These are phyloP conservation scores for Aristolochia californica DNA, from an alignment of 164 flowering plant species.

Conservation along the genomic window DNA sequence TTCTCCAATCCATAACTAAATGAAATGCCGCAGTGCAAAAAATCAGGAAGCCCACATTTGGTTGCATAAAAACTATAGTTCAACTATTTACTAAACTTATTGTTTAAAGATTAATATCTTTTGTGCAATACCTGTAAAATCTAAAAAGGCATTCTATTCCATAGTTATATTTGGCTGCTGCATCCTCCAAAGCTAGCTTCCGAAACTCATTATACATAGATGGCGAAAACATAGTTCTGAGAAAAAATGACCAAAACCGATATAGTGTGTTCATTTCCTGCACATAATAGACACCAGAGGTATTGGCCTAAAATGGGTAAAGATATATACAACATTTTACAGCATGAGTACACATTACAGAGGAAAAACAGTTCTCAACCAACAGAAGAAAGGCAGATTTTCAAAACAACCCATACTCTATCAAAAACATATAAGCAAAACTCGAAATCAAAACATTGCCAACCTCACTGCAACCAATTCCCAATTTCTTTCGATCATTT, in stretches of 20 bases:
- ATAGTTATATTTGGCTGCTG: conserved; percentile 78
- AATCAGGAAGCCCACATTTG: background rate
- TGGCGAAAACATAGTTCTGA: conserved; percentile 52
- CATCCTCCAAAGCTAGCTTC: conserved; percentile 82
- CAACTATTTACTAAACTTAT: background rate
- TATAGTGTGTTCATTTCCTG: conserved; percentile 99
- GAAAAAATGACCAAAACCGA: conserved; percentile 88
- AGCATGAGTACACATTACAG: background rate
- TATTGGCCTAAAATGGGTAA: background rate
- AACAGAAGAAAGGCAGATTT: background rate
- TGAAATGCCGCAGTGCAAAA: background rate
- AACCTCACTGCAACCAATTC: conserved; percentile 95
- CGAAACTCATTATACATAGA: conserved; percentile 85
- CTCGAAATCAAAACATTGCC: background rate
- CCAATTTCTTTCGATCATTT: conserved; percentile 68
- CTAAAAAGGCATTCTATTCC: conserved; percentile 95
- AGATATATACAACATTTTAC: background rate
- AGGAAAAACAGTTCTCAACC: background rate
- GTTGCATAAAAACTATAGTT: background rate
- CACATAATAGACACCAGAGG: conserved; percentile 10
- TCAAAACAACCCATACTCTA: too few relatives aligned
- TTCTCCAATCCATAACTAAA: conserved; percentile 91
- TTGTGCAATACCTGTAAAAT: conserved; percentile 63
- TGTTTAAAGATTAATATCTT: background rate
- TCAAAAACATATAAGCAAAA: background rate